Base-by-base conservation (phyloP, 768 basidiomycete genomes). In the Boletus rufocinnamomeus region DNA sequence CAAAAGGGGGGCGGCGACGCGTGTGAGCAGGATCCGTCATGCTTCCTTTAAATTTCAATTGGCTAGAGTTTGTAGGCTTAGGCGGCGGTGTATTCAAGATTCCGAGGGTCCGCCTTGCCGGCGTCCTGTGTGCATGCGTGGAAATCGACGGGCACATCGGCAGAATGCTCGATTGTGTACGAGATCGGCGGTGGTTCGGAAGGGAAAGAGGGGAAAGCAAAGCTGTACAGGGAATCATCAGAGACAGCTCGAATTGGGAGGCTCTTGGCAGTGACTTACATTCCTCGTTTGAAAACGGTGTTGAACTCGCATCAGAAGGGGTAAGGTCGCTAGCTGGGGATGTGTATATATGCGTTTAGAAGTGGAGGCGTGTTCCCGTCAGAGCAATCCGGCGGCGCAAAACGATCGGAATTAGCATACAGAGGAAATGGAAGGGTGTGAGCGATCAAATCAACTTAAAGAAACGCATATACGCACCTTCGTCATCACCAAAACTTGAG, bases 11-110 rank as follows among this genome's bases (percentile, higher is more conserved):
- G 21, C 76, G 70, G 40, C 80, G 79, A 41, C 79, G 77, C 2
- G 74, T 75, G 52, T 75, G 82, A 10, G 86, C 82, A 23, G 89
- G 89, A 68, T 90, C 89, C 3, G 89, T 91, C 54, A 85, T 74
- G 64, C 85, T 84, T 51, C 89, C 89, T 63, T 89, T 86, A 37
- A 86, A 73, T 69, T 84, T 85, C 37, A 86, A 78, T 67, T 83
- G 81, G 60, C 72, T 78, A 10, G 77, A 72, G 55, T 82, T 75
- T n/a, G 78, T 74, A 48, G 82, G 76, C 64, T 86, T 87, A 2
- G 82, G 87, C n/a, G 88, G 86, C 56, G 88, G 88, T 45, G 88
- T 90, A 45, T 74, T 75, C 62, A 79, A 64, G 47, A 71, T 67
- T 35, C 69, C 75, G 41, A 77, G 69, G 27, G 80, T 72, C 37